Conservation (phyloP, 2,329 filamentous ascomycete genomes). For the Monosporascus sp. region DNA sequence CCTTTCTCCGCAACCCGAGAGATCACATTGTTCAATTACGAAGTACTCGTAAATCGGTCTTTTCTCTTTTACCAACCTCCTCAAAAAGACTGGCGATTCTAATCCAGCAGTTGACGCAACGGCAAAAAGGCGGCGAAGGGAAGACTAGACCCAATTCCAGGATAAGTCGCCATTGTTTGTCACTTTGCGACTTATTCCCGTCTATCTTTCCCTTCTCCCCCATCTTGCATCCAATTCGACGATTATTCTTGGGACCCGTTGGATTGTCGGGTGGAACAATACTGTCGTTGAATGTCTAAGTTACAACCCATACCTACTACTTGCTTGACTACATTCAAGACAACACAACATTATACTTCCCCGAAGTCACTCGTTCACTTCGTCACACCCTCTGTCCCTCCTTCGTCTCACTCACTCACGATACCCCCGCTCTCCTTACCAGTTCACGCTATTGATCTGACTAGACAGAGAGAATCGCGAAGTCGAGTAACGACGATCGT, state of each 20-base stretch:
- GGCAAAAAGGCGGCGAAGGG: not conserved
- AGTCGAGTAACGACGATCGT: conserved; percentile 5
- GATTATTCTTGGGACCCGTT: not conserved
- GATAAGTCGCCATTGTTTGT: not conserved
- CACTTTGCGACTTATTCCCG: not conserved
- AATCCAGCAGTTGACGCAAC: not conserved
- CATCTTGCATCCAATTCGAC: not conserved
- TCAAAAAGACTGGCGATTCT: not conserved
- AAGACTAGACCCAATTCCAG: not conserved
- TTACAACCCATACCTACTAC: not conserved
- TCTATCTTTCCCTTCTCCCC: not conserved
- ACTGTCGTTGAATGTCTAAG: not conserved
- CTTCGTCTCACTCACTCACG: not conserved
- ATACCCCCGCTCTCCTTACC: conserved; percentile 5
- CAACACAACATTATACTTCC: not conserved
- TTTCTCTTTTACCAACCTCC: not conserved
- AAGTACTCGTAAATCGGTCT: too few relatives aligned
- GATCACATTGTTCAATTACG: too few relatives aligned
- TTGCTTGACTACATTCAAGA: not conserved
- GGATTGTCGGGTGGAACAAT: not conserved
- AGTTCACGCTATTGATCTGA: conserved; percentile 20
- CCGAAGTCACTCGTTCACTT: not conserved
- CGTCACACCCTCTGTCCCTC: not conserved
- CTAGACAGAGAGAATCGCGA: conserved; percentile 11
- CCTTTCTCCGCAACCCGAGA: not conserved